Evolutionary conservation across 2,329 filamentous ascomycete genomes (phyloP), one percentile per base, ranked within the genome.

Genomic region (Neoarthrinium moseri): DNA sequence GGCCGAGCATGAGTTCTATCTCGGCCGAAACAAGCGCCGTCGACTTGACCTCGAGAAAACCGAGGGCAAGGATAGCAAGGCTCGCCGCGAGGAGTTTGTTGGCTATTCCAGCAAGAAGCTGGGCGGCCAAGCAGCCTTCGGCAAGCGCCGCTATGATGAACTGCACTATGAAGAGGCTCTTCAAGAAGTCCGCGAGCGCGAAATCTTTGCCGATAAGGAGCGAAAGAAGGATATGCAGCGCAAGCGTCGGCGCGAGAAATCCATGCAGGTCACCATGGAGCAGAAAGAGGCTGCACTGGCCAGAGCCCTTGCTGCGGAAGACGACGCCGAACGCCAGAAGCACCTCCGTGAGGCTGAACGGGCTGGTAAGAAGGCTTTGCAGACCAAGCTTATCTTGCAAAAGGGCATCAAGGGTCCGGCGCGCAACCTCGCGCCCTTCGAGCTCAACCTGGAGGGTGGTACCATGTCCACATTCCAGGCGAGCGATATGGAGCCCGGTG

Each of bases 191-290:
- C 88, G 94, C 55, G 87, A 91, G 51, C 89, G 90, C 54, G 92
- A 96, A 65, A 77, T 96, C 6, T 87, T 87, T 50, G 91, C 92
- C 50, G 94, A 99, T 68, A 99, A 99, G 71, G 94, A 99, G 69
- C 89, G 94, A 54, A 99, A 99, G 75, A 99, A 99, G 73, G 94
- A 99, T 62, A 97, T 99, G 90, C 94, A 99, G 66, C 87, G 94
- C 52, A 99, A 97, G 73, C 83, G 94, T 49, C 86, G 94, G 34
- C 87, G 94, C 15, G 92, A 97, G 65, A 96, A 96, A 72, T 95
- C 92, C 4, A 91, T 96, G 76, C 91, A 91, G 4, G 87, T 95
- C 49, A 92, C 91, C 6, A 87, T 95, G 57, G 92, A 96, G 63
- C 86, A 91, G 63, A 94, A 95, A 70, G 88, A 94, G 52, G 82